A percentile compares a stretch with the other conserved stretches of the same genome.
Evolutionary conservation across 2,329 filamentous ascomycete species (phyloP).

Genomic region (Cercospora brassicicola): DNA sequence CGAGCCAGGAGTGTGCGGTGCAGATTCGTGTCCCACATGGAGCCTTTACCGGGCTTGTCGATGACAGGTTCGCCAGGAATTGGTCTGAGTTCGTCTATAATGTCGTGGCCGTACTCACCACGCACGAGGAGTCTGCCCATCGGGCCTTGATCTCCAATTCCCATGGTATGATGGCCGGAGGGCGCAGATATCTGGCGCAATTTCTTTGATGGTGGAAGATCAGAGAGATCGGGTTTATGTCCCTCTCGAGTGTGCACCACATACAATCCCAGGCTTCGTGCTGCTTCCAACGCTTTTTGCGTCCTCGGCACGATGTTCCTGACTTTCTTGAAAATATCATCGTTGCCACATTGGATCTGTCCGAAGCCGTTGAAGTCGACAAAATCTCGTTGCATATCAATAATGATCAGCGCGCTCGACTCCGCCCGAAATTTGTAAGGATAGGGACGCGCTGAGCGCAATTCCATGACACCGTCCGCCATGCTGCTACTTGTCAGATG

Average conservation of each 20-base stretch:
- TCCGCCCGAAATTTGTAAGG: slow-evolving; percentile 49
- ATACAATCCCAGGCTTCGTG: slow-evolving; percentile 46
- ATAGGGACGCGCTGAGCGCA: slow-evolving; percentile 46
- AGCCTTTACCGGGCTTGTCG: slow-evolving; percentile 61
- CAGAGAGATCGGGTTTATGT: slow-evolving; percentile 53
- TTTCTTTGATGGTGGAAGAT: slow-evolving; percentile 54
- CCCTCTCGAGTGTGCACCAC: slow-evolving; percentile 55
- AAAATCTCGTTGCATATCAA: slow-evolving; percentile 57
- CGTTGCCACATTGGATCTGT: slow-evolving; percentile 49
- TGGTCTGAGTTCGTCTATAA: slow-evolving; percentile 56
- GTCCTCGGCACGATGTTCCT: slow-evolving; percentile 32
- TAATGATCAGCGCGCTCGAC: slow-evolving; percentile 52
- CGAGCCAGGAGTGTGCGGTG: slow-evolving; percentile 55
- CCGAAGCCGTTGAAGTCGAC: slow-evolving; percentile 54
- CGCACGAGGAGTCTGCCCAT: slow-evolving; percentile 56
- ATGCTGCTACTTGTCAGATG: background rate
- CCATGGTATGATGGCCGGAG: slow-evolving; percentile 47
- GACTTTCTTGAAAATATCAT: slow-evolving; percentile 38
- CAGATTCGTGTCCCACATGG: slow-evolving; percentile 59
- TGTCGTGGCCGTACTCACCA: slow-evolving; percentile 57
- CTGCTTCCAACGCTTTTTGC: slow-evolving; percentile 44
- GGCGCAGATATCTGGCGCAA: slow-evolving; percentile 52
- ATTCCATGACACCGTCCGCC: slow-evolving; percentile 34
- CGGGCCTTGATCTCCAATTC: slow-evolving; percentile 55
- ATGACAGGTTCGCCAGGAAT: slow-evolving; percentile 55